Percentiles rank a stretch among this genome's conserved stretches.
Conservation (phyloP, 306 rosid species). For the Cicer yamashitae region DNA sequence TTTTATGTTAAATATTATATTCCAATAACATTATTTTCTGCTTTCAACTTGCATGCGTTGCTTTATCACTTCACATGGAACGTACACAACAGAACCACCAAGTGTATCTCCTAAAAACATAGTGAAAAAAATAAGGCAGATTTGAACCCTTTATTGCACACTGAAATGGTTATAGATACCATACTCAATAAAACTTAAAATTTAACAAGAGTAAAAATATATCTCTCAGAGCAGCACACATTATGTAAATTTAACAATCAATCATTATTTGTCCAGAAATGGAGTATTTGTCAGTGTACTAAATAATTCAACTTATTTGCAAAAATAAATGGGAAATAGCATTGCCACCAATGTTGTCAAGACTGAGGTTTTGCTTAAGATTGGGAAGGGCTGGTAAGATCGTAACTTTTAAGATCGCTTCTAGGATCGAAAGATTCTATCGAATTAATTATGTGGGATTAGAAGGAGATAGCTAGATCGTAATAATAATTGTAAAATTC, state of each 20-base stretch:
- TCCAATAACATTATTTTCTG: neutral
- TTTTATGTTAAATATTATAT: too few species aligned
- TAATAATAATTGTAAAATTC: too few species aligned
- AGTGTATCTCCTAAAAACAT: conserved; percentile 82
- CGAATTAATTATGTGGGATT: too few species aligned
- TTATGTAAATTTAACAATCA: conserved; percentile 16
- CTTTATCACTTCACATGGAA: conserved; percentile 95
- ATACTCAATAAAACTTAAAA: conserved; percentile 28
- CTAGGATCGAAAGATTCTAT: too few species aligned
- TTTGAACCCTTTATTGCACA: conserved; percentile 37
- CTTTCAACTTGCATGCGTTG: conserved; percentile 96
- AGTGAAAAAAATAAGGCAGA: conserved; percentile 38
- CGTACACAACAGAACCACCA: conserved; percentile 89
- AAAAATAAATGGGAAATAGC: conserved; percentile 16
- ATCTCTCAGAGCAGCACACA: conserved; percentile 22
- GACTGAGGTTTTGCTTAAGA: too few species aligned
- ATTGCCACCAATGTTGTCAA: neutral
- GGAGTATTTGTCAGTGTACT: neutral
- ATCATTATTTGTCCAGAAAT: conserved; percentile 21
- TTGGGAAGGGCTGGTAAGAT: too few species aligned
- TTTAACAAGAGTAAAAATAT: conserved; percentile 22
- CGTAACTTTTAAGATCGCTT: too few species aligned
- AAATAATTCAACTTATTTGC: conserved; percentile 1
- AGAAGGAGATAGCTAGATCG: too few species aligned
- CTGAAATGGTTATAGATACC: conserved; percentile 35